phyloP scores from a whole-genome alignment of 768 basidiomycete species.

The Kwoniella europaea region DNA sequence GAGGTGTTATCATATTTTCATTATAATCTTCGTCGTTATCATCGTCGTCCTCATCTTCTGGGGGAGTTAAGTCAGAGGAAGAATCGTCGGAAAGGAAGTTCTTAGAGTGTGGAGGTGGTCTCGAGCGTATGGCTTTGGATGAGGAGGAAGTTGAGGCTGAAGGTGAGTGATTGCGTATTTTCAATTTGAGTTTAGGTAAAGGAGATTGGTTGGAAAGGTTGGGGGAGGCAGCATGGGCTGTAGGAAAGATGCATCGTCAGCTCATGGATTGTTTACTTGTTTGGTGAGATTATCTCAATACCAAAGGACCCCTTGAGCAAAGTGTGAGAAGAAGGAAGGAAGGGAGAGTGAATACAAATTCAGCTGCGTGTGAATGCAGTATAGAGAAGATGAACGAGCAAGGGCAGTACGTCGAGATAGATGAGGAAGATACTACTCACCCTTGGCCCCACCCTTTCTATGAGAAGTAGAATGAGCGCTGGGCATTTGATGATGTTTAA shows the following conservation, averaged over 20 bases:
- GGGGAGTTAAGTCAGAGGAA: conserved; percentile 40
- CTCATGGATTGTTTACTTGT: neutral
- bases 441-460: conserved; percentile 24
- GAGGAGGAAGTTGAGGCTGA: conserved; percentile 17
- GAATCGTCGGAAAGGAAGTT: conserved; percentile 20
- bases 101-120: conserved; percentile 2
- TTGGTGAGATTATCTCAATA: conserved; percentile 1
- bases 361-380: neutral
- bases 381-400: neutral
- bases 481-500: conserved; percentile 10
- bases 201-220: conserved; percentile 20
- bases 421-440: conserved; percentile 13
- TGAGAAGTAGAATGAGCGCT: conserved; percentile 18
- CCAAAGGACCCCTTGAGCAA: conserved; percentile 15
- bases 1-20: conserved; percentile 28
- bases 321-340: conserved; percentile 5
- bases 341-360: neutral
- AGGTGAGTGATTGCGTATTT: conserved; percentile 26
- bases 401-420: neutral
- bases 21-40: conserved; percentile 26
- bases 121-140: conserved; percentile 7
- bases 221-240: conserved; percentile 14
- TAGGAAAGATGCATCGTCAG: conserved; percentile 1
- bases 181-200: conserved; percentile 37
- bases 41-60: conserved; percentile 31